Evolutionary conservation across 2,329 filamentous ascomycete species (phyloP), one percentile per base, ranked within the genome.

Genomic region (Cladophialophora exuberans): DNA sequence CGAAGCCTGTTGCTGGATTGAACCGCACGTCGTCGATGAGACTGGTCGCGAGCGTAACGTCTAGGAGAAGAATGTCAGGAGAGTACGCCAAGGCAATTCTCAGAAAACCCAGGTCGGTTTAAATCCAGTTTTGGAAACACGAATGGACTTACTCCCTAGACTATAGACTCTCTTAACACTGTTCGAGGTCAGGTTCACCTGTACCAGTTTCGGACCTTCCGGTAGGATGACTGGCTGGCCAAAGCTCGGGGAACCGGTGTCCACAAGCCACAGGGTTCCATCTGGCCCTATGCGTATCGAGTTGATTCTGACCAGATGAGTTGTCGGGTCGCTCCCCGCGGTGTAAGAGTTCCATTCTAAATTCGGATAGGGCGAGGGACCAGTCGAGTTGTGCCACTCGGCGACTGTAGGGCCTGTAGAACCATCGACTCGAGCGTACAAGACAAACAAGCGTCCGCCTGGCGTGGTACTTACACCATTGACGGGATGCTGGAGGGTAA

Each of bases 21-120:
- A 72, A 73, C 31, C 68, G 71, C 7, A 73, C 61, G 52, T 74
- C 71, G 47, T 73, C 70, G 18, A 72, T 61, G 7, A 66, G 52
- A 48, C 68, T 69, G 47, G 62, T 63, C 2, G 56, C 61, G 11
- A 62, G 61, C 10, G 48, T 51, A 38, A 51, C 48, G 20, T 51
- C 46, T 49, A 23, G 38, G 13, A n/a, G 15, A 41, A 13, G 10
- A 18, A 22, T 17, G 35, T 13, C 3, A 38, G 35, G n/a, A 15
- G 35, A 15, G 20, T 18, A n/a, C n/a, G n/a, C n/a, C n/a, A n/a
- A n/a, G n/a, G n/a, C n/a, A n/a, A n/a, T n/a, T n/a, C n/a, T n/a
- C n/a, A n/a, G n/a, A n/a, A n/a, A n/a, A n/a, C n/a, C n/a, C n/a
- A n/a, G n/a, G n/a, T n/a, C n/a, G n/a, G n/a, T n/a, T n/a, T n/a